These are phyloP conservation scores for Emergomyces pasteurianus DNA, from an alignment of 2,329 filamentous ascomycete genomes.

Conservation along the genomic window DNA sequence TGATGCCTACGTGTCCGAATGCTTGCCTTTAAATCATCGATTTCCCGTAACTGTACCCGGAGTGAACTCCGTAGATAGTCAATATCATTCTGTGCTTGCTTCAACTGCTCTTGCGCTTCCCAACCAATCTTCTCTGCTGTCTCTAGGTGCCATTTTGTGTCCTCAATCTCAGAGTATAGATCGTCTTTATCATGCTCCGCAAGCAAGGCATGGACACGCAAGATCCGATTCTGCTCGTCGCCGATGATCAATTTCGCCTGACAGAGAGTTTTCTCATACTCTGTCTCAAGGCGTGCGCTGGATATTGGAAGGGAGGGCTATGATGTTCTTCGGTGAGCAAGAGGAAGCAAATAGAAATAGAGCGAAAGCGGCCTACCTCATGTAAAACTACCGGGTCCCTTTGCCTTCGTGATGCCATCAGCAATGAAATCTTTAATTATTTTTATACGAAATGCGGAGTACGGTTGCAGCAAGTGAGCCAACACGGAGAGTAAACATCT, in stretches of 20 bases:
- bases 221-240: conserved; percentile 60
- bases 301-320: background rate
- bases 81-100: conserved; percentile 38
- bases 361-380: background rate
- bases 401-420: background rate
- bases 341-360: background rate
- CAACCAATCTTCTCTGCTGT: conserved; percentile 34
- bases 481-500: background rate
- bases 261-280: conserved; percentile 44
- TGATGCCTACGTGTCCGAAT: background rate
- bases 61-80: conserved; percentile 21
- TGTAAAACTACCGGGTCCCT: background rate
- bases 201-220: conserved; percentile 58
- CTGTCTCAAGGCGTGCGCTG: conserved; percentile 18
- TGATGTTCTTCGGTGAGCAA: background rate
- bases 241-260: conserved; percentile 57
- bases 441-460: no score
- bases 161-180: conserved; percentile 51
- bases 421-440: background rate
- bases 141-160: conserved; percentile 44
- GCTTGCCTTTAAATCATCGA: conserved; percentile 44
- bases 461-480: background rate
- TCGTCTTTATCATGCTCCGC: conserved; percentile 62
- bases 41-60: conserved; percentile 41
- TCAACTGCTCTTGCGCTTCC: conserved; percentile 36